Evolutionary conservation across 2,329 filamentous ascomycete species (phyloP).

Genomic region (Ceratocystis huliohia): DNA sequence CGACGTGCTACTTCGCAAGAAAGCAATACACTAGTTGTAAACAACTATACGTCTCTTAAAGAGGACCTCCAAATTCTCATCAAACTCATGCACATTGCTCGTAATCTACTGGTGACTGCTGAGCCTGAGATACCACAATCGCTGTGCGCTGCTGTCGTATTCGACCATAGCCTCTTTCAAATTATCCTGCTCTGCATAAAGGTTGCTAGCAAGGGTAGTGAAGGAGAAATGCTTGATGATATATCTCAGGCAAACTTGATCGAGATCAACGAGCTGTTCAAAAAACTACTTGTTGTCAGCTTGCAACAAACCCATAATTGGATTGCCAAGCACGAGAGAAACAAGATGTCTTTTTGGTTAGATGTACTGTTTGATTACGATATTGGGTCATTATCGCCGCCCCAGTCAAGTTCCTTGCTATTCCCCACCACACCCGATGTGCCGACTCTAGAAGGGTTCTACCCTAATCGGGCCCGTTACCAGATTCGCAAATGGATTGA

Average conservation of each 20-base stretch:
- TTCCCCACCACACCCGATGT: background rate
- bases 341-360: conserved; percentile 59
- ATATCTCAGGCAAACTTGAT: conserved; percentile 43
- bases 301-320: conserved; percentile 57
- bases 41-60: conserved; percentile 48
- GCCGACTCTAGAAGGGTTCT: conserved; percentile 26
- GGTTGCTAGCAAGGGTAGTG: conserved; percentile 54
- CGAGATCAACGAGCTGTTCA: conserved; percentile 54
- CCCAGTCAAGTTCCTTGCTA: conserved; percentile 26
- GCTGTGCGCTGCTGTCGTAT: conserved; percentile 49
- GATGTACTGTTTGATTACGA: conserved; percentile 52
- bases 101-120: conserved; percentile 51
- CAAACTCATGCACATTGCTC: conserved; percentile 54
- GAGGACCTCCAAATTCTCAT: conserved; percentile 51
- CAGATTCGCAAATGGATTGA: conserved; percentile 52
- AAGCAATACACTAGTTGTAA: conserved; percentile 49
- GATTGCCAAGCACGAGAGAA: conserved; percentile 55
- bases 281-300: conserved; percentile 52
- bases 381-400: conserved; percentile 27
- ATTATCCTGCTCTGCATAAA: conserved; percentile 54
- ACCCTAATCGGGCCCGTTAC: conserved; percentile 43
- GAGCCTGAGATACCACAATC: conserved; percentile 54
- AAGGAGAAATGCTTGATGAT: conserved; percentile 50
- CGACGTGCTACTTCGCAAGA: conserved; percentile 48
- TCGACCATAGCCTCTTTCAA: conserved; percentile 54